These are phyloP conservation scores for Lachnellula arida DNA, from an alignment of 2,329 filamentous ascomycete genomes.

Conservation along the genomic window DNA sequence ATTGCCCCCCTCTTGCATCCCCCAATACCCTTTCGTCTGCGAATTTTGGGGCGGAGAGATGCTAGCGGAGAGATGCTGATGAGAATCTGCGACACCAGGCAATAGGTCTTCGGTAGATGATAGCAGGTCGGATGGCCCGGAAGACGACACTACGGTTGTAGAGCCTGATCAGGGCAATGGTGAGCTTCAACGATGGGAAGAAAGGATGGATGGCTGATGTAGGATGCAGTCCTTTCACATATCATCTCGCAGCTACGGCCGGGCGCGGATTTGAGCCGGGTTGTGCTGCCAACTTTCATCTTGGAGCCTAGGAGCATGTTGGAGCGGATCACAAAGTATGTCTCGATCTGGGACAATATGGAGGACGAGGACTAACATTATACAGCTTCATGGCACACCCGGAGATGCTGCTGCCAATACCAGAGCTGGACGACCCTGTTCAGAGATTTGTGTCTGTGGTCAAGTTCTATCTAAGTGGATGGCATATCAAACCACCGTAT, in stretches of 20 bases:
- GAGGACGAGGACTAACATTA: slow-evolving; percentile 15
- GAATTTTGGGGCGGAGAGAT: too few species aligned
- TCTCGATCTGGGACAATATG: slow-evolving; percentile 13
- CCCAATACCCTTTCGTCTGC: too few species aligned
- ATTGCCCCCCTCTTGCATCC: not conserved
- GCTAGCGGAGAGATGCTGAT: slow-evolving; percentile 4
- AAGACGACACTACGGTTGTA: slow-evolving; percentile 75
- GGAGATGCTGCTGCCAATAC: slow-evolving; percentile 86
- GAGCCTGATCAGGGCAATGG: slow-evolving; percentile 93
- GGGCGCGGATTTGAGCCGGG: slow-evolving; percentile 88
- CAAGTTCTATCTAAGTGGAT: slow-evolving; percentile 97
- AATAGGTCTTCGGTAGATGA: slow-evolving; percentile 36
- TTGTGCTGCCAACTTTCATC: slow-evolving; percentile 95
- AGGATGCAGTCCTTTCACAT: slow-evolving; percentile 73
- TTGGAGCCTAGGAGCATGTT: slow-evolving; percentile 97
- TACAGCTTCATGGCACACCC: slow-evolving; percentile 97
- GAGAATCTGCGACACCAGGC: slow-evolving; percentile 31
- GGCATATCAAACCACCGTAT: slow-evolving; percentile 97
- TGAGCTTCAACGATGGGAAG: slow-evolving; percentile 40
- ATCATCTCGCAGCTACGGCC: slow-evolving; percentile 97
- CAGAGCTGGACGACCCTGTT: slow-evolving; percentile 80
- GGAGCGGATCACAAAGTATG: slow-evolving; percentile 95
- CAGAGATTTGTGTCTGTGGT: slow-evolving; percentile 91
- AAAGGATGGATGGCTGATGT: slow-evolving; percentile 14
- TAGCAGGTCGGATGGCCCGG: slow-evolving; percentile 38